Evolutionary conservation across 371 early-diverging fungal species (phyloP).

Genomic region (Conidiobolus coronatus): DNA sequence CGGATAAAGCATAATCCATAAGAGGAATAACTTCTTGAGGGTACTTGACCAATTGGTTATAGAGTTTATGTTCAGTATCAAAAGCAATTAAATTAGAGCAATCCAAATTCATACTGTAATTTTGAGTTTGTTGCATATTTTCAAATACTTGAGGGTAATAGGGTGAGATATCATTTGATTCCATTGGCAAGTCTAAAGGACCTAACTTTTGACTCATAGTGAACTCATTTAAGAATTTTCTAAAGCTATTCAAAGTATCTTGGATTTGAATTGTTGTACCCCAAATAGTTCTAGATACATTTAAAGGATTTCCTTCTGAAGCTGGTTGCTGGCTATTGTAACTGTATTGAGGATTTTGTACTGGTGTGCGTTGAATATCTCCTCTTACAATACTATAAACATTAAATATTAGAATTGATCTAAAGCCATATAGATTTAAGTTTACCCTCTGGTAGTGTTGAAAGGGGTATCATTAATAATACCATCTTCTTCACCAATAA

Average conservation of each 20-base stretch:
- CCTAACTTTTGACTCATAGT: slow-evolving; percentile 33
- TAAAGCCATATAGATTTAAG: too few species aligned
- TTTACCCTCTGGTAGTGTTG: too few species aligned
- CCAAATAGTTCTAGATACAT: slow-evolving; percentile 45
- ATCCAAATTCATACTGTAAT: slow-evolving; percentile 65
- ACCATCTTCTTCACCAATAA: too few species aligned
- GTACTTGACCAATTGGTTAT: slow-evolving; percentile 74
- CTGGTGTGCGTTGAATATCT: too few species aligned
- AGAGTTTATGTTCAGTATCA: slow-evolving; percentile 31
- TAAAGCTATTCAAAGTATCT: slow-evolving; percentile 71
- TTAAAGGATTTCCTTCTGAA: too few species aligned
- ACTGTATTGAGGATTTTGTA: too few species aligned
- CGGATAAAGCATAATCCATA: slow-evolving; percentile 76
- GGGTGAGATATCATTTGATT: slow-evolving; percentile 24
- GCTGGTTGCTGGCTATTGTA: too few species aligned
- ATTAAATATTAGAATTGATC: too few species aligned
- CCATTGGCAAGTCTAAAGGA: slow-evolving; percentile 11
- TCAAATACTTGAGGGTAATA: slow-evolving; percentile 45
- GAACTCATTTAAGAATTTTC: slow-evolving; percentile 69
- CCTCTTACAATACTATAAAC: too few species aligned
- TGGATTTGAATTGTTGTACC: slow-evolving; percentile 95
- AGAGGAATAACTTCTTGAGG: slow-evolving; percentile 96
- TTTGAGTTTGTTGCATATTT: slow-evolving; percentile 27
- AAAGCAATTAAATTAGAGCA: slow-evolving; percentile 62
- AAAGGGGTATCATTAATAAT: too few species aligned